Base-by-base conservation (phyloP, 164 flowering plant genomes). In the Malania oleifera region DNA sequence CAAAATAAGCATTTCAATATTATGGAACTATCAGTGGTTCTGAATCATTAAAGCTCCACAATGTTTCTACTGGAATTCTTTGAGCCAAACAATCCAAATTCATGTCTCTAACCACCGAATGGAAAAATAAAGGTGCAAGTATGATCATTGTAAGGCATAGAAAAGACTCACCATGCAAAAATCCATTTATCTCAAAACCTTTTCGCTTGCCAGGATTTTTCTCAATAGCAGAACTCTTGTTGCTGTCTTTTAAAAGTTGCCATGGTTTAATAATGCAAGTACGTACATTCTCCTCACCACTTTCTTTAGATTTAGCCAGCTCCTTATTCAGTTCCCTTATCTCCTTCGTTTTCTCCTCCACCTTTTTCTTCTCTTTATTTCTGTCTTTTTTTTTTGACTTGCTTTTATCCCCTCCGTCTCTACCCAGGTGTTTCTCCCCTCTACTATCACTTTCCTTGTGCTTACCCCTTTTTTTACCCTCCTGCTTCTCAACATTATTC, bases 121-220 rank as follows among this genome's bases (percentile, higher is more conserved):
- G 10, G 22, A 46, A 27, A 18, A 17, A 51, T 10, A 46, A 20
- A 54, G 37, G 28, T 35, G 19, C 39, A 1, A 20, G n/a, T 43
- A 27, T 27, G 12, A 52, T 41, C 7, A 20, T 40, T 45, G 19
- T 49, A 38, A 47, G 27, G 2, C n/a, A 40, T 14, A 29, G 19
- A 53, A 29, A 67, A 45, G 49, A 67, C 71, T 67, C 50, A 67
- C 71, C 71, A 37, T 39, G 62, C 20, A 57, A 35, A 37, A 27
- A 19, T 28, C 71, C 71, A 57, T 67, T 67, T 27, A 7, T 57
- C 63, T 57, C 71, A 26, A 11, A 35, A 28, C 57, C 67, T 48
- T 61, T 67, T 0, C 71, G 57, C 23, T 62, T 62, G 49, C 59
- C 43, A 10, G 53, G 52, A 52, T 23, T 67, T 57, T 54, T 62